Conservation (phyloP, 2,329 filamentous ascomycete genomes). For the Trichoderma afroharzianum region DNA sequence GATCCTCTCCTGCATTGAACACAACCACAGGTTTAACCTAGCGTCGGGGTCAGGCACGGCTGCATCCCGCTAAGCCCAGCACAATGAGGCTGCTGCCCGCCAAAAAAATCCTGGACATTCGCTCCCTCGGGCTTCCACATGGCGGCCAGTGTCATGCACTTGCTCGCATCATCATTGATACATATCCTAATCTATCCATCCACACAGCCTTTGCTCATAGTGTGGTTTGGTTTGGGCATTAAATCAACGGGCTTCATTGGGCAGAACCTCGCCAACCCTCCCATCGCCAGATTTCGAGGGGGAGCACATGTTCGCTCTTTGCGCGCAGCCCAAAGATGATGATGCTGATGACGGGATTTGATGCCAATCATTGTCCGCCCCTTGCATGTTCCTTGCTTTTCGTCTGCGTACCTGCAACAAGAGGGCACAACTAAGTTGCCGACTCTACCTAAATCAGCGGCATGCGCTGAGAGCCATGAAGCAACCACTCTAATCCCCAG, state of each 20-base stretch:
- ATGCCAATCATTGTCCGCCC: background rate
- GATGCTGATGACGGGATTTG: background rate
- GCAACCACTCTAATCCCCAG: background rate
- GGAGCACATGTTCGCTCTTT: background rate
- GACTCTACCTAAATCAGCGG: background rate
- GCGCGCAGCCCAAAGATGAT: background rate
- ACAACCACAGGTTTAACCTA: background rate
- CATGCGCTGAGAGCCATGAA: background rate
- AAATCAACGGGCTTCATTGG: background rate
- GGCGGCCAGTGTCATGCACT: background rate
- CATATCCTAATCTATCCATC: background rate
- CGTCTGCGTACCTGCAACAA: background rate
- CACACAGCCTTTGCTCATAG: background rate
- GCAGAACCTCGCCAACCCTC: background rate
- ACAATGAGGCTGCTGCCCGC: background rate
- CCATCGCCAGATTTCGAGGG: background rate
- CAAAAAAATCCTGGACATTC: background rate
- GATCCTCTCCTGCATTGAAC: background rate
- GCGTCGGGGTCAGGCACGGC: slow-evolving; percentile 18
- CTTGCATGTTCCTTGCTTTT: background rate
- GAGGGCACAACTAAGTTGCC: background rate
- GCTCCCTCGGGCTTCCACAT: background rate
- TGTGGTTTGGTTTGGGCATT: background rate
- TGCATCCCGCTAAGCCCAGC: slow-evolving; percentile 13
- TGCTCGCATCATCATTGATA: background rate